Conservation (phyloP, 495 filamentous ascomycete species). For the Hypomontagnella submonticulosa region DNA sequence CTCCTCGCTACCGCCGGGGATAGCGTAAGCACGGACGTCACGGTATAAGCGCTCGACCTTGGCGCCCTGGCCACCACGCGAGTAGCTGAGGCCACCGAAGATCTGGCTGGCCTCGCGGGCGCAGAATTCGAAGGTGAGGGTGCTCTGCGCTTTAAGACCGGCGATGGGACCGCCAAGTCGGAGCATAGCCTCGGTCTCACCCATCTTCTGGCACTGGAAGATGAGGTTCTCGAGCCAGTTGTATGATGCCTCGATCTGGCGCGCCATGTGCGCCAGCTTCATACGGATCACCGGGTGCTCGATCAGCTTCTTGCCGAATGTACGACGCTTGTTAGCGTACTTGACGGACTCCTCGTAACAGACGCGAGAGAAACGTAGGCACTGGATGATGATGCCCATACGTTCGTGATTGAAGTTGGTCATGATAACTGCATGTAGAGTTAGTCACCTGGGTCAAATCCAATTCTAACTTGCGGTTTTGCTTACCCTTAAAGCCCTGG, state of each 20-base stretch:
- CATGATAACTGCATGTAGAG: constrained; percentile 75
- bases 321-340: constrained; percentile 94
- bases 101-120: constrained; percentile 97
- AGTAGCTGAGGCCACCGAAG: constrained; percentile 94
- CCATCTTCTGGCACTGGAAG: constrained; percentile 92
- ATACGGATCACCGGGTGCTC: constrained; percentile 97
- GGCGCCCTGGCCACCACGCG: constrained; percentile 90
- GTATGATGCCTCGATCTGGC: constrained; percentile 95
- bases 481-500: constrained; percentile 87
- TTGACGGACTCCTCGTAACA: constrained; percentile 97
- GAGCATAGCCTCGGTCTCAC: constrained; percentile 94
- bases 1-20: constrained; percentile 96
- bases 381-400: constrained; percentile 98
- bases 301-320: constrained; percentile 95
- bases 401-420: constrained; percentile 99
- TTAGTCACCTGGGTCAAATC: constrained; percentile 21
- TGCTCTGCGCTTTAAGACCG: constrained; percentile 90
- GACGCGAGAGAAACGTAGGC: constrained; percentile 91
- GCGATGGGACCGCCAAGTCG: constrained; percentile 95
- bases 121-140: constrained; percentile 95
- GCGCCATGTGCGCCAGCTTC: constrained; percentile 97
- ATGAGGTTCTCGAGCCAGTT: constrained; percentile 98
- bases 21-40: constrained; percentile 97
- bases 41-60: constrained; percentile 96
- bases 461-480: background rate